Conservation (phyloP, 306 rosid species). For the Geum urbanum region DNA sequence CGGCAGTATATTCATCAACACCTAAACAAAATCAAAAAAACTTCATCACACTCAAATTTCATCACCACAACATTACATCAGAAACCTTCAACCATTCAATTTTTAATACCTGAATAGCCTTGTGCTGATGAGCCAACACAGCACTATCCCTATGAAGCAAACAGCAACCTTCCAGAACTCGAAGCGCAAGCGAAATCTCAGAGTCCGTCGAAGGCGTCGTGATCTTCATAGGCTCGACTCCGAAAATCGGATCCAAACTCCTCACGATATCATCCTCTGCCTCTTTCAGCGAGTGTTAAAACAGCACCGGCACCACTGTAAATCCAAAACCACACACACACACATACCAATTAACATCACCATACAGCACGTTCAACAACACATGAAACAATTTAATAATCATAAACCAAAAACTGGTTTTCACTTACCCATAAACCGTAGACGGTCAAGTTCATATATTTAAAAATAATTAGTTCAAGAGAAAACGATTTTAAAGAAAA, state of each 20-base stretch:
- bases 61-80: neutral
- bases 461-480: too few relatives aligned
- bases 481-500: too few relatives aligned
- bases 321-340: neutral
- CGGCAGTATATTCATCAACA: conserved; percentile 76
- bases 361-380: too few relatives aligned
- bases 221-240: conserved; percentile 80
- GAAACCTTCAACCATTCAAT: neutral
- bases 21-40: conserved; percentile 39
- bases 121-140: conserved; percentile 28
- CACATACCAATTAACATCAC: neutral
- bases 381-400: too few relatives aligned
- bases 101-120: conserved; percentile 31
- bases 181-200: too few relatives aligned
- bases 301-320: conserved; percentile 80
- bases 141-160: conserved; percentile 30
- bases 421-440: too few relatives aligned
- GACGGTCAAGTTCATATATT: too few relatives aligned
- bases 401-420: too few relatives aligned
- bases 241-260: conserved; percentile 63
- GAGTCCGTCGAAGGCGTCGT: too few relatives aligned
- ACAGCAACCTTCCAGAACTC: conserved; percentile 35
- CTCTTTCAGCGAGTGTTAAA: conserved; percentile 72
- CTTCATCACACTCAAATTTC: conserved; percentile 5
- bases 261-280: conserved; percentile 44